phyloP scores from a whole-genome alignment of 371 early-diverging fungal species.

The Coemansia sp. region DNA sequence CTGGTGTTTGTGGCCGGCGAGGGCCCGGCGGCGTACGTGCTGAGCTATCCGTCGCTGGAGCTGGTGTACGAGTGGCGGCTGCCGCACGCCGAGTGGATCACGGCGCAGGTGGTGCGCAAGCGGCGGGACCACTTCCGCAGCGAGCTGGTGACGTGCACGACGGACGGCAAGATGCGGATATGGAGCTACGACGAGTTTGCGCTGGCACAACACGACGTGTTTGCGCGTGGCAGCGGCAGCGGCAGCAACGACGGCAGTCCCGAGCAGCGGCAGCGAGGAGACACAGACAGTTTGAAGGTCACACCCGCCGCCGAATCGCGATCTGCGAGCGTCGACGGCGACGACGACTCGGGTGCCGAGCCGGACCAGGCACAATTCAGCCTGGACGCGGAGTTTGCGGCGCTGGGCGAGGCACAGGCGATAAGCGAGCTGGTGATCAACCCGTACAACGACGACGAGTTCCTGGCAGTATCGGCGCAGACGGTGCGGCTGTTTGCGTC shows the following conservation, averaged over 20 bases:
- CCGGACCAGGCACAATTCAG: conserved; percentile 4
- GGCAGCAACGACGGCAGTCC: conserved; percentile 10
- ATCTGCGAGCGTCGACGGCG: neutral
- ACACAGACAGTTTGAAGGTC: neutral
- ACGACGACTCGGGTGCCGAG: neutral
- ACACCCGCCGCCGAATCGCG: neutral
- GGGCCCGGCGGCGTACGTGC: conserved; percentile 22
- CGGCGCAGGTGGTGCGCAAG: conserved; percentile 30
- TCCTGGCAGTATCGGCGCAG: conserved; percentile 34
- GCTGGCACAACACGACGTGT: conserved; percentile 37
- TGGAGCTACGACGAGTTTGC: conserved; percentile 49
- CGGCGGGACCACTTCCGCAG: conserved; percentile 40
- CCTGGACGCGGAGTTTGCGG: conserved; percentile 32
- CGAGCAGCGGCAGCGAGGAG: neutral
- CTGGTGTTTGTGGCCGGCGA: conserved; percentile 40
- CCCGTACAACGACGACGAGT: conserved; percentile 46
- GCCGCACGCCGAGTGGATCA: conserved; percentile 45
- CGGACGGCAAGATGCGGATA: conserved; percentile 39
- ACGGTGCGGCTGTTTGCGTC: conserved; percentile 42
- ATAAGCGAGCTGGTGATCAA: conserved; percentile 23
- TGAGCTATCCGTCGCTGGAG: conserved; percentile 44
- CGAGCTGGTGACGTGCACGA: conserved; percentile 42
- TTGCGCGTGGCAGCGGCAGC: conserved; percentile 24
- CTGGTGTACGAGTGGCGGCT: conserved; percentile 39
- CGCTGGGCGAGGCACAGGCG: conserved; percentile 24